Percentiles rank a stretch among this genome's conserved stretches.
phyloP scores from a whole-genome alignment of 2,329 filamentous ascomycete genomes.

The Hypomyces rosellus region DNA sequence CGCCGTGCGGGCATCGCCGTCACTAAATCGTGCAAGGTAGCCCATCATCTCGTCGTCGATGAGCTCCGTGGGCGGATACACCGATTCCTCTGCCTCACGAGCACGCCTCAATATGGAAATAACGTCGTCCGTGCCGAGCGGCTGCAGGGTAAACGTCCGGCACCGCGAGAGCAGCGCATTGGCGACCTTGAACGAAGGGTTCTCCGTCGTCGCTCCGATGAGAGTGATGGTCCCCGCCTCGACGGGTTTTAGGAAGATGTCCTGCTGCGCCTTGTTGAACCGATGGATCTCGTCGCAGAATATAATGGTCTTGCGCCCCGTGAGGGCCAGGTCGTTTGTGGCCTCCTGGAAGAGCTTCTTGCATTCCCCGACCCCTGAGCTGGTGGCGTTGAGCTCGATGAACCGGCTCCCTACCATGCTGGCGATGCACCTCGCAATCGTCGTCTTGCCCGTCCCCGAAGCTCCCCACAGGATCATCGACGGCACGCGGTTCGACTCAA shows the following conservation, averaged over 20 bases:
- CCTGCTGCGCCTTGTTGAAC: constrained; percentile 87
- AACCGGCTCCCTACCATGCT: constrained; percentile 77
- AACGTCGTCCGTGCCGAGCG: constrained; percentile 67
- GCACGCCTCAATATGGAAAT: constrained; percentile 71
- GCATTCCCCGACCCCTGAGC: constrained; percentile 78
- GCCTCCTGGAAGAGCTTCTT: constrained; percentile 89
- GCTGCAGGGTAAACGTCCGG: constrained; percentile 78
- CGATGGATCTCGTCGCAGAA: constrained; percentile 97
- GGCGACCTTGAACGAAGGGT: constrained; percentile 90
- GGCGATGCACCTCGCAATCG: constrained; percentile 87
- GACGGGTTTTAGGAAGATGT: constrained; percentile 88
- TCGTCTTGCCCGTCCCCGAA: constrained; percentile 79
- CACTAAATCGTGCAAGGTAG: constrained; percentile 80
- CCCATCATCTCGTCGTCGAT: constrained; percentile 70
- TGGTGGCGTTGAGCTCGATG: constrained; percentile 93
- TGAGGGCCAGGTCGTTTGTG: constrained; percentile 69
- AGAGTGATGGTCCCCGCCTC: constrained; percentile 86
- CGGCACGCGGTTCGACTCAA: constrained; percentile 78
- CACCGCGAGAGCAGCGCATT: constrained; percentile 82
- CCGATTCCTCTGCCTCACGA: constrained; percentile 51
- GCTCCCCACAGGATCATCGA: constrained; percentile 94
- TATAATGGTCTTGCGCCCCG: constrained; percentile 86
- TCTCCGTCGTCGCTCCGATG: constrained; percentile 94
- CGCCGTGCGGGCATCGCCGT: constrained; percentile 88
- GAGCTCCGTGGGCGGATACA: constrained; percentile 43